Evolutionary conservation across 2,329 filamentous ascomycete species (phyloP), one percentile per base, ranked within the genome.

Genomic region (Chaetothyriales sp.): DNA sequence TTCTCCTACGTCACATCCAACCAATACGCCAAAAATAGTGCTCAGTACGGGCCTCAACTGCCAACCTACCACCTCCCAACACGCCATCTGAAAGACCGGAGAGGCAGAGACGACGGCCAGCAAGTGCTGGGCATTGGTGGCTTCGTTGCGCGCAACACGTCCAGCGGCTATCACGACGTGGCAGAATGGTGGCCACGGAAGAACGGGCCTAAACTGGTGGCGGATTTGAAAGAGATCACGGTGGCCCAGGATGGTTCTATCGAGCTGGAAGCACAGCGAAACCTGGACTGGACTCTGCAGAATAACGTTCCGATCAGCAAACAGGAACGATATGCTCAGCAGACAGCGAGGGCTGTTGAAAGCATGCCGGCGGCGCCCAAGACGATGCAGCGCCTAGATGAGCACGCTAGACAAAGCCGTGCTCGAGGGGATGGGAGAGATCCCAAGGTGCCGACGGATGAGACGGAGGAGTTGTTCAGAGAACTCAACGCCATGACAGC

Each of bases 1-100:
- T 69, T 85, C 4, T 76, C 77, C 13, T 83, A 85, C 62, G 67
- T 77, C 2, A 74, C 77, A 47, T 77, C 76, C 10, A 70, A 73
- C 51, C 69, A 76, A 19, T 69, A 75, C 60, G 66, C 79, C 45
- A 68, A 73, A 58, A 83, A 83, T 61, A 78, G 83, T 61, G 77
- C 80, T 2, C 63, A 75, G 28, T 75, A 76, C 58, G 81, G 81
- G 3, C 81, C 81, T 8, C 80, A 81, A 60, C 65, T 66, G 2
- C 61, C 67, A 25, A 69, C 69, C 20, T 61, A 72, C 4, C 80
- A 80, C 0, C 70, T 82, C 2, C 65, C 76, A 54, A 77, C 78
- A 4, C 77, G 81, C 56, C 72, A 83, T 18, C 63, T 85, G 51
- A 57, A 60, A 45, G 52, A 56, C 3, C 52, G 47, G 18, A 47